Percentiles rank a stretch among this genome's conserved stretches.
These are phyloP conservation scores for Talaromyces sp. DNA, from an alignment of 2,329 filamentous ascomycete species.

Conservation along the genomic window DNA sequence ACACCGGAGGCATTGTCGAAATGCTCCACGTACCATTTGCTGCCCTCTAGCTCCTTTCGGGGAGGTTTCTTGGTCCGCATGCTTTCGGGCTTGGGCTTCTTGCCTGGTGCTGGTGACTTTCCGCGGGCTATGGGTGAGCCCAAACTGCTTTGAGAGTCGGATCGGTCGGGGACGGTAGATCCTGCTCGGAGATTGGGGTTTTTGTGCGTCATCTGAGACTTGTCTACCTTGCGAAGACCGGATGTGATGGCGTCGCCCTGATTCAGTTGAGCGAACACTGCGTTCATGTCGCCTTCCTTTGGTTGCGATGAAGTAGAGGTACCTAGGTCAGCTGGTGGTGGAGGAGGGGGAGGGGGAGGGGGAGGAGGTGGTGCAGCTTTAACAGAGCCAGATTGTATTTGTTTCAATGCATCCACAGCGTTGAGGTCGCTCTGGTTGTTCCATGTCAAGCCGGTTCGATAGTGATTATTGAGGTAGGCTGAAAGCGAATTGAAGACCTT, in stretches of 20 bases:
- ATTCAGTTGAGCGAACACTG: constrained; percentile 90
- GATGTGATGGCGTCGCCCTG: constrained; percentile 83
- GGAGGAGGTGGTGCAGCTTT: constrained; percentile 19
- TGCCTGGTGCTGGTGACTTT: constrained; percentile 83
- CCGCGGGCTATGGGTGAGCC: constrained; percentile 50
- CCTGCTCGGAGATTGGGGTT: constrained; percentile 78
- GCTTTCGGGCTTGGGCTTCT: constrained; percentile 79
- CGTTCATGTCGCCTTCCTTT: constrained; percentile 61
- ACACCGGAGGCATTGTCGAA: constrained; percentile 71
- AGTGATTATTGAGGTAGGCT: constrained; percentile 80
- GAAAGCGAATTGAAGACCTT: constrained; percentile 78
- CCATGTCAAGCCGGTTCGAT: constrained; percentile 75
- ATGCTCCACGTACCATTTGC: constrained; percentile 96
- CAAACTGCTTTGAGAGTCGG: constrained; percentile 49
- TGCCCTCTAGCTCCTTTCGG: constrained; percentile 73
- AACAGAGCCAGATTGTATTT: constrained; percentile 45
- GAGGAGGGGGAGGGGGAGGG: constrained; percentile 37
- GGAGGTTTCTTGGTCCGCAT: constrained; percentile 79
- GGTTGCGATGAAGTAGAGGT: constrained; percentile 25
- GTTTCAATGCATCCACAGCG: constrained; percentile 63
- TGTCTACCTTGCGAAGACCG: constrained; percentile 86
- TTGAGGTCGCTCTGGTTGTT: constrained; percentile 71
- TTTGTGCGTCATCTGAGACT: constrained; percentile 96
- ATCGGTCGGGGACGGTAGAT: constrained; percentile 61
- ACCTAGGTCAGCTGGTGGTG: constrained; percentile 48